Evolutionary conservation across 129 eudicot species (phyloP), one percentile per base, ranked within the genome.

Genomic region (Smallanthus sonchifolius): DNA sequence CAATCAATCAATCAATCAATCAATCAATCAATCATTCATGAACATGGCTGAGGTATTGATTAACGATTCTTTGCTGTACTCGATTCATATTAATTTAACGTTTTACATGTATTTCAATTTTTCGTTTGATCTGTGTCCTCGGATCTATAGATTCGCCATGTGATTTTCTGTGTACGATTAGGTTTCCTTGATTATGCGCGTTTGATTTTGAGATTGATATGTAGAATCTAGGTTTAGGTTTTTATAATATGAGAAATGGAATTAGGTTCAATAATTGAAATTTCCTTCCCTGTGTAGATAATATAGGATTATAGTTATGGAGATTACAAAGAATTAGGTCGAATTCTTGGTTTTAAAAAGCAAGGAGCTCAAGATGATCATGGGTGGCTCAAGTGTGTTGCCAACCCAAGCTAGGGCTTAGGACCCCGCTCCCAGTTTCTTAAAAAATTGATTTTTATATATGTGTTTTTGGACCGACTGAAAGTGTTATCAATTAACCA

Each of bases 11-110:
- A 38, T 40, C 74, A 39, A 38, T 40, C 74, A 24, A 24, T 24
- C 30, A 40, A 35, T 43, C 65, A 54, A 52, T 52, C 56, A 39
- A 38, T 40, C 74, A n/a, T n/a, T n/a, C n/a, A n/a, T n/a, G n/a
- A n/a, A n/a, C n/a, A 76, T 76, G 80, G 80, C 80, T 7, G 80
- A 76, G 80, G 80, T 76, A 76, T 19, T 51, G 6, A 66, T 42
- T 17, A 35, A 34, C 20, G 48, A 65, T 51, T 75, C n/a, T 5
- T 45, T 16, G 11, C 14, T n/a, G 73, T 37, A 28, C 36, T 49
- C 19, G 3, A 35, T 74, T 36, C 11, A 8, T 49, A n/a, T 48
- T 48, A 4, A 35, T 65, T 55, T 51, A 36, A 5, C 36, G 15
- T 63, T 71, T 11, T 71, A 24, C 65, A 14, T 72, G 52, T 14